Evolutionary conservation across 225 moss, liverwort and hornwort genomes (phyloP), one percentile per base, ranked within the genome.

Genomic region (Anthoceros angustus): DNA sequence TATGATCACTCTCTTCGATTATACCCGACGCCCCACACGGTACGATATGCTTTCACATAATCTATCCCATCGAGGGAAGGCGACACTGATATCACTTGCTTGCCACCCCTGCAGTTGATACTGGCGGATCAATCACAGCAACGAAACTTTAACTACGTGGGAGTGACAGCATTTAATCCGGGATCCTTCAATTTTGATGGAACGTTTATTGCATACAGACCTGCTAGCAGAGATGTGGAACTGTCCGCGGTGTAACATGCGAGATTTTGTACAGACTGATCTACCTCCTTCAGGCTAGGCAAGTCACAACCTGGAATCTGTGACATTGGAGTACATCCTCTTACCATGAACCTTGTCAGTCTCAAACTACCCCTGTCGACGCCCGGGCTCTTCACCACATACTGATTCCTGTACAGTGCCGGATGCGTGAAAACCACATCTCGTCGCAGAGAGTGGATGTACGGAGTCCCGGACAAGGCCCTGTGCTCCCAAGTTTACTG

Each of bases 141-240:
- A 65, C 86, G 86, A 40, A 81, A 81, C 60, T 89, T 92, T 39
- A 78, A 73, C 43, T 98, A 86, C 70, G 76, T 85, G 72, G 98
- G 98, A 8, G 89, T 88, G 16, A 86, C 89, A 7, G 82, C 84
- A 66, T 98, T 84, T n/a, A 98, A 91, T 72, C 92, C 92, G 40
- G 98, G 98, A 41, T 92, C 92, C 14, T 98, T 98, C 43, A 88
- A 92, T 12, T 81, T 69, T 8, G 89, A 92, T 40, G 87, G 92
- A 69, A 81, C 98, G 21, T 98, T 98, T 10, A 76, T 89, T 68
- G 98, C 80, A 26, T 98, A 98, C 55, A 79, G 89, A 39, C 92
- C 98, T 62, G 98, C 86, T 20, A 80, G 82, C 18, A 86, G 72
- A 38, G 91, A 92, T 70, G 76, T 87, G 7, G 98, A 98, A 76